Conservation (phyloP, 2,329 filamentous ascomycete genomes). For the Claviceps cyperi region DNA sequence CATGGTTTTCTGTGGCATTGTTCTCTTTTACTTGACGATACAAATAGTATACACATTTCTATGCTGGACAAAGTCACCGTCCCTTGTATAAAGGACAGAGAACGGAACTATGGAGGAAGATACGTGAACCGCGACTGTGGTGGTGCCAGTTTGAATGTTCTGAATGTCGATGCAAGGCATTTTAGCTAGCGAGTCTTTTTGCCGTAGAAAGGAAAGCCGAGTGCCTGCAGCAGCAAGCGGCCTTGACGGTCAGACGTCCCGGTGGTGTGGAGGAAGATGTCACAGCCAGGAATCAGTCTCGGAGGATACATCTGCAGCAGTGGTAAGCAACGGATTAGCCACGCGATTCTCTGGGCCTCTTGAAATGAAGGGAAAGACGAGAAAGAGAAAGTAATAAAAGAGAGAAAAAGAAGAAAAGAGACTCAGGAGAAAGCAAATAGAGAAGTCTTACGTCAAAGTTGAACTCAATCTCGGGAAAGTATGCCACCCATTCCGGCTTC, state of each 20-base stretch:
- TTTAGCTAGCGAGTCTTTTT: constrained; percentile 38
- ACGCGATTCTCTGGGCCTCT: no score
- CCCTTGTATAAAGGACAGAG: background rate
- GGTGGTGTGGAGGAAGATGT: constrained; percentile 72
- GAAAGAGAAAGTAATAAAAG: background rate
- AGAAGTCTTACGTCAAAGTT: constrained; percentile 69
- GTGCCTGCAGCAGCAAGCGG: constrained; percentile 45
- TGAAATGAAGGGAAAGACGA: background rate
- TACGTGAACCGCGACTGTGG: background rate
- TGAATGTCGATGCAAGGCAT: background rate
- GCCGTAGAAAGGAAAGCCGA: constrained; percentile 58
- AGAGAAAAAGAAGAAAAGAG: background rate
- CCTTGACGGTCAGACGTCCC: constrained; percentile 78
- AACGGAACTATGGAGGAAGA: background rate
- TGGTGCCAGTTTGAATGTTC: no score
- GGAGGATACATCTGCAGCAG: constrained; percentile 39
- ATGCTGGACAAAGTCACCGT: background rate
- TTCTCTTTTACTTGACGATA: constrained; percentile 13
- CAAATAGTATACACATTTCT: constrained; percentile 21
- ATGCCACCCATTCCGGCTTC: constrained; percentile 55
- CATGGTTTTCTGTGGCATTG: background rate
- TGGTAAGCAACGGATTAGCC: no score
- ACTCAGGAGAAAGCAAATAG: constrained; percentile 9
- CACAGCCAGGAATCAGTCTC: constrained; percentile 69
- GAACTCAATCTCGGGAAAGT: constrained; percentile 88